phyloP scores from a whole-genome alignment of 257 asterid species.

The Perilla frutescens region DNA sequence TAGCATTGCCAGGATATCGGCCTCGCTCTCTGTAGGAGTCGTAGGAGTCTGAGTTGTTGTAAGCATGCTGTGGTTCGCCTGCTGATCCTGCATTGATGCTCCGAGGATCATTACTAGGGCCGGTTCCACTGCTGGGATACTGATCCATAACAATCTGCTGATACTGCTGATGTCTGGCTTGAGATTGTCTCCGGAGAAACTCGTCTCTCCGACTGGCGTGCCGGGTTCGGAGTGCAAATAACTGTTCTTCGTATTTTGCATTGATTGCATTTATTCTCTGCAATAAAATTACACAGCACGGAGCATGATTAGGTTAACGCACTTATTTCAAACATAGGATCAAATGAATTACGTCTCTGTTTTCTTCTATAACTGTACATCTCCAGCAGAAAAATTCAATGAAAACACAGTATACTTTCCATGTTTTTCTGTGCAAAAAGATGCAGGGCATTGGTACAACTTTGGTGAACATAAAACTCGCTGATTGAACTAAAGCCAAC shows the following conservation, averaged over 20 bases:
- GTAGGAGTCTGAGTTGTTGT: conserved; percentile 57
- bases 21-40: conserved; percentile 62
- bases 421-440: background rate
- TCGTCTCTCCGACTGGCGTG: conserved; percentile 73
- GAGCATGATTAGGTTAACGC: conserved; percentile 5
- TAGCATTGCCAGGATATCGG: conserved; percentile 53
- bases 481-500: background rate
- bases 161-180: conserved; percentile 65
- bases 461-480: background rate
- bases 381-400: background rate
- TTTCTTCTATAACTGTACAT: background rate
- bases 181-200: conserved; percentile 68
- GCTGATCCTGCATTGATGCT: conserved; percentile 46
- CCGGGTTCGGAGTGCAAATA: conserved; percentile 60
- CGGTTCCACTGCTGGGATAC: conserved; percentile 49
- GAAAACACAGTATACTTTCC: background rate
- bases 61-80: conserved; percentile 55
- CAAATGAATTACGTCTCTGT: background rate
- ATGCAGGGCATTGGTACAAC: background rate
- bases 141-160: conserved; percentile 63
- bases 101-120: conserved; percentile 53
- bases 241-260: conserved; percentile 66
- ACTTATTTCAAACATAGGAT: background rate
- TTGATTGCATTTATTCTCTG: conserved; percentile 74
- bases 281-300: conserved; percentile 6